phyloP scores from a whole-genome alignment of 306 rosid genomes.

The Cercis canadensis region DNA sequence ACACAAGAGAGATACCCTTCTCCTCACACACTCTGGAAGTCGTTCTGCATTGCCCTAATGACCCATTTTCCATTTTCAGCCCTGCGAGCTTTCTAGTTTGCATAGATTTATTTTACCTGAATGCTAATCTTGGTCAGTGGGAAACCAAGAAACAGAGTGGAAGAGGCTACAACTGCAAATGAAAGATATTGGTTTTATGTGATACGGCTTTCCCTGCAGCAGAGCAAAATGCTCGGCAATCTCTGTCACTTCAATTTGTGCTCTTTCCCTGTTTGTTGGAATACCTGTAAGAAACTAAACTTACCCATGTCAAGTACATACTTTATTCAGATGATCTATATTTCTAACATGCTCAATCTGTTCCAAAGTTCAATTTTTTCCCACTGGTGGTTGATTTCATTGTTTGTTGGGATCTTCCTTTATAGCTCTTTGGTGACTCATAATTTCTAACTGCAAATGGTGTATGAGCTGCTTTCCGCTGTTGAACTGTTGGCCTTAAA shows the following conservation, averaged over 20 bases:
- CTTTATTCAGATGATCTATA: conserved; percentile 2
- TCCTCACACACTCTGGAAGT: conserved; percentile 5
- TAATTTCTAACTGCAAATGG: conserved; percentile 22
- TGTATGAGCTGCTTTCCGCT: conserved; percentile 2
- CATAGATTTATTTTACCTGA: too few relatives aligned
- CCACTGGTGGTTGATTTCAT: conserved; percentile 21
- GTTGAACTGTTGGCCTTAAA: conserved; percentile 2
- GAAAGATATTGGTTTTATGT: conserved; percentile 17
- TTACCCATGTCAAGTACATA: background rate
- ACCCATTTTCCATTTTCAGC: conserved; percentile 28
- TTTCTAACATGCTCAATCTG: background rate
- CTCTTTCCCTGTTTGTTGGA: conserved; percentile 9
- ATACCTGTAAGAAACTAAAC: conserved; percentile 35
- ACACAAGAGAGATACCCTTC: conserved; percentile 38
- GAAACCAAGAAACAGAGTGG: background rate
- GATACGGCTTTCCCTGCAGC: conserved; percentile 35
- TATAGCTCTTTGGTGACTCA: conserved; percentile 16
- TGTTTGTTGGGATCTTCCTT: conserved; percentile 34
- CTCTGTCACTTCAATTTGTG: conserved; percentile 29
- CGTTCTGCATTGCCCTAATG: conserved; percentile 4
- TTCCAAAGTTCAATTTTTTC: conserved; percentile 31
- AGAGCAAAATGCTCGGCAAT: conserved; percentile 43
- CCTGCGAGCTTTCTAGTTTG: conserved; percentile 32
- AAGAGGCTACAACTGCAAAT: conserved; percentile 1
- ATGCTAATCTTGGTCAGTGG: too few relatives aligned